Evolutionary conservation across 176 grass and related monocot species (phyloP), one percentile per base, ranked within the genome.

Genomic region (Zea luxurians): DNA sequence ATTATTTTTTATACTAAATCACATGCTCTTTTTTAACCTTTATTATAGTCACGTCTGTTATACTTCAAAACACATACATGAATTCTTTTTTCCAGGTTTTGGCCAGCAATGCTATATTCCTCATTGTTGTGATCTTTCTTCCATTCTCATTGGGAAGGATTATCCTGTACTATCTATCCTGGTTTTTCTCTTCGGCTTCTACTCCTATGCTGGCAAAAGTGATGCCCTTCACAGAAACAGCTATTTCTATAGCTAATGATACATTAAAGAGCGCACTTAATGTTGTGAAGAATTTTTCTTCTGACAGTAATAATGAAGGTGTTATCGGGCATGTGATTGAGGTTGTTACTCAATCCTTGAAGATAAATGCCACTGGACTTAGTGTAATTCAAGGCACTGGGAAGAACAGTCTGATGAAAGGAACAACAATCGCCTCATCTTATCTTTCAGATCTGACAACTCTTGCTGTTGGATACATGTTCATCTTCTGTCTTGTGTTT

Each of bases 41-140:
- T 34, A 50, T 34, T 71, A 27, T 27, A 27, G 27, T 27, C 27
- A 27, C 27, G 27, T 27, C 27, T 27, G 27, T 27, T 27, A 27
- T 27, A 27, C 27, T 0, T 84, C 37, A 13, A 42, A 15, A 77
- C 50, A 42, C 34, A 64, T 1, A 68, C 20, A 77, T 4, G 40
- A 70, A 71, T 66, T 68, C 16, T 86, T 53, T 36, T 83, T 58
- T 69, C 55, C 84, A 99, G 96, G 96, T 99, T 66, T 75, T 99
- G 63, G 96, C 96, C 68, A 99, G 96, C 79, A 99, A 99, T 99
- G 88, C 92, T 66, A 99, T 99, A 87, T 99, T 99, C 71, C 92
- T 99, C 38, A 83, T 91, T 64, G 96, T 99, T 80, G 92, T 99
- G 38, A 93, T 99, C 64, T 93, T 99, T 60, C 61, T 99, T 81